phyloP scores from a whole-genome alignment of 441 rosid species.

The Erodium texanum region DNA sequence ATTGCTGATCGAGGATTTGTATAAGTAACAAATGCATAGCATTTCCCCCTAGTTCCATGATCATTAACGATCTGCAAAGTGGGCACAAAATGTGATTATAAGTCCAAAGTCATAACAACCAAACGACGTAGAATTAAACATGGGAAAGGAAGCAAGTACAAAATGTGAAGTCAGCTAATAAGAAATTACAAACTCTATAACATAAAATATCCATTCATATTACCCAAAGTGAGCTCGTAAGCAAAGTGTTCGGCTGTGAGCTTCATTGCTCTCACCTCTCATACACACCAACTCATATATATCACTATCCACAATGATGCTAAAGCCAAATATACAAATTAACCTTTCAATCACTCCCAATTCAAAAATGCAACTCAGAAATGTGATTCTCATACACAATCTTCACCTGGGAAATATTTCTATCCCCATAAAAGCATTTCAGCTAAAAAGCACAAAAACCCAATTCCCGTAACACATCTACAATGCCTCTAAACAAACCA shows the following conservation, averaged over 20 bases:
- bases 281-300: too few relatives aligned
- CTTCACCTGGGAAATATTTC: not conserved
- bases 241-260: not conserved
- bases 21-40: conserved; percentile 75
- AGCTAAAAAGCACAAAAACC: not conserved
- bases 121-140: not conserved
- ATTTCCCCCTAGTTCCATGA: conserved; percentile 59
- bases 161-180: not conserved
- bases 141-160: not conserved
- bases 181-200: not conserved
- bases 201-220: too few relatives aligned
- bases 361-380: not conserved
- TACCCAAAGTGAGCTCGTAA: too few relatives aligned
- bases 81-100: not conserved
- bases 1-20: conserved; percentile 62
- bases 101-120: not conserved
- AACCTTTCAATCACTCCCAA: not conserved
- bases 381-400: not conserved
- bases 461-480: not conserved
- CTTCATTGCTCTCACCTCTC: not conserved
- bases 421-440: not conserved
- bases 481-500: not conserved
- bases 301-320: not conserved
- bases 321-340: not conserved
- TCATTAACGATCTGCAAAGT: conserved; percentile 62